Evolutionary conservation across 805 yeast genomes (phyloP).

Genomic region (Lachancea nothofagi): DNA sequence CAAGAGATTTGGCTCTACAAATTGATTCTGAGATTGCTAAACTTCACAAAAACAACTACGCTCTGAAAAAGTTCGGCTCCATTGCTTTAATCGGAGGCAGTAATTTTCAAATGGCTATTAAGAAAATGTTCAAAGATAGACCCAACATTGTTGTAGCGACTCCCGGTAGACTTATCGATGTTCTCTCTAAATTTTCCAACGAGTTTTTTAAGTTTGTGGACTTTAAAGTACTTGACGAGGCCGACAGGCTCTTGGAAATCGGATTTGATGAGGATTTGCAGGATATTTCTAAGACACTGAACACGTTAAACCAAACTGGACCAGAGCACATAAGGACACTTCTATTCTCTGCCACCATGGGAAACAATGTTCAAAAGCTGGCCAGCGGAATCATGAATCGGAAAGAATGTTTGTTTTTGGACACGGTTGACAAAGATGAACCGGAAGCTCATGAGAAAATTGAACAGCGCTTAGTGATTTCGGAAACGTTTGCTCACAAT

Average conservation of each 20-base stretch:
- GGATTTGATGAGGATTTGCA: constrained; percentile 70
- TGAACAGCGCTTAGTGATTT: constrained; percentile 55
- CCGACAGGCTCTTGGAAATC: constrained; percentile 77
- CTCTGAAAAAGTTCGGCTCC: constrained; percentile 34
- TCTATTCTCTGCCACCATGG: constrained; percentile 86
- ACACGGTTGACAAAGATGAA: constrained; percentile 68
- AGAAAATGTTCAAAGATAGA: constrained; percentile 27
- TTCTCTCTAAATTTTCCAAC: constrained; percentile 43
- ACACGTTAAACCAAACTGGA: constrained; percentile 29
- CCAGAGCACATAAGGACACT: constrained; percentile 51
- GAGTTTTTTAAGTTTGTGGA: constrained; percentile 48
- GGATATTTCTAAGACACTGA: constrained; percentile 48
- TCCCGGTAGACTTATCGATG: constrained; percentile 77
- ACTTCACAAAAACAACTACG: constrained; percentile 32
- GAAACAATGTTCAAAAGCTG: constrained; percentile 56
- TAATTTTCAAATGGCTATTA: constrained; percentile 37
- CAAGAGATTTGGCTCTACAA: constrained; percentile 86
- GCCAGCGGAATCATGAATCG: constrained; percentile 54
- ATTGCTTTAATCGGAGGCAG: constrained; percentile 67
- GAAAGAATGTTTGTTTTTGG: constrained; percentile 52
- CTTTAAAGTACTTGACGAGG: constrained; percentile 80
- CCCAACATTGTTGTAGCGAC: constrained; percentile 75
- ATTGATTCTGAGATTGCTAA: constrained; percentile 59
- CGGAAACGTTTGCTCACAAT: constrained; percentile 52
- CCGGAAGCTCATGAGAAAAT: constrained; percentile 78